phyloP scores from a whole-genome alignment of 169 alveolate species.

The Plasmodium relictum region DNA sequence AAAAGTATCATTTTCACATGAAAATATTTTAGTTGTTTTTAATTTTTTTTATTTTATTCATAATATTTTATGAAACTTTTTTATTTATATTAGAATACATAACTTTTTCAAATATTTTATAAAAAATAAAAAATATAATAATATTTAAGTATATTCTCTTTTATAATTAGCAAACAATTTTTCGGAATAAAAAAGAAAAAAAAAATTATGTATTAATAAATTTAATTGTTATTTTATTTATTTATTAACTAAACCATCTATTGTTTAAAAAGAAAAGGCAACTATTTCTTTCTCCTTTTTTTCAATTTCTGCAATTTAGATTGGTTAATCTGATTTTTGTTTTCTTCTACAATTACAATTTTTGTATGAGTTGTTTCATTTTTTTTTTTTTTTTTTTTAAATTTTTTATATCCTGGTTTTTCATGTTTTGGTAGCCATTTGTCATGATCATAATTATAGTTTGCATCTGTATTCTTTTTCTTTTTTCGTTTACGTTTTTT shows the following conservation, averaged over 20 bases:
- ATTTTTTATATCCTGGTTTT: slow-evolving; percentile 16
- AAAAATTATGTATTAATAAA: too few relatives aligned
- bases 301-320: slow-evolving; percentile 54
- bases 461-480: neutral
- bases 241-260: neutral
- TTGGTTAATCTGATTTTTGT: slow-evolving; percentile 4
- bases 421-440: slow-evolving; percentile 72
- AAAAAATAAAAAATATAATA: neutral
- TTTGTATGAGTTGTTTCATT: slow-evolving; percentile 4
- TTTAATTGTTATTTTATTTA: too few relatives aligned
- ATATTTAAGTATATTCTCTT: neutral
- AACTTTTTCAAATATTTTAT: too few relatives aligned
- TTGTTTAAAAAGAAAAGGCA: neutral
- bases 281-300: slow-evolving; percentile 42
- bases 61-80: too few relatives aligned
- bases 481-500: slow-evolving; percentile 17
- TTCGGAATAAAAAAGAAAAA: neutral
- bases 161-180: neutral
- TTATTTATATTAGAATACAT: too few relatives aligned
- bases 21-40: too few relatives aligned
- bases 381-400: slow-evolving; percentile 49
- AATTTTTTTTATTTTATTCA: too few relatives aligned
- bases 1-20: too few relatives aligned
- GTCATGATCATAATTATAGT: slow-evolving; percentile 15
- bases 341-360: slow-evolving; percentile 22